Conservation (phyloP, 2,329 filamentous ascomycete species). For the Ophiosphaerella narmari region DNA sequence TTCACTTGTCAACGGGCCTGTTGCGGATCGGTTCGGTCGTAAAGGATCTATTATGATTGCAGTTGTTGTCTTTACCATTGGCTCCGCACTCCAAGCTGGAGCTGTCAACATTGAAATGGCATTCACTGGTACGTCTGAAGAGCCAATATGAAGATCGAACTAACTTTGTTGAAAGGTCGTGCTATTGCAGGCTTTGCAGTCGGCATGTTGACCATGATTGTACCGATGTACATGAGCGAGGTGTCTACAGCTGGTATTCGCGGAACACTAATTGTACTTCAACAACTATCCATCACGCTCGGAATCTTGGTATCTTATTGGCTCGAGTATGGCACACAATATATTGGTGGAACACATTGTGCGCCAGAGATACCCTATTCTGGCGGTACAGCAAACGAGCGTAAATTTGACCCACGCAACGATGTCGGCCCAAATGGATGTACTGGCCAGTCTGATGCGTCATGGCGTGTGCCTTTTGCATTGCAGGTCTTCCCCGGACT, state of each 20-base stretch:
- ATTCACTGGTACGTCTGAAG: constrained; percentile 14
- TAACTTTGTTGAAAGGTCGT: constrained; percentile 8
- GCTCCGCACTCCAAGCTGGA: constrained; percentile 24
- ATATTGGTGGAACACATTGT: constrained; percentile 45
- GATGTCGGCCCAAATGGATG: constrained; percentile 26
- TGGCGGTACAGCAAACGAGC: constrained; percentile 47
- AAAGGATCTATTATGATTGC: constrained; percentile 26
- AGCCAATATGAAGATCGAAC: not conserved
- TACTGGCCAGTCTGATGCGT: constrained; percentile 42
- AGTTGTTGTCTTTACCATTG: constrained; percentile 23
- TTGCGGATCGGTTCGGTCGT: constrained; percentile 25
- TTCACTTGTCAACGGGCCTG: constrained; percentile 28
- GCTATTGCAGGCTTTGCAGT: constrained; percentile 25
- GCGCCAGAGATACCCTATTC: constrained; percentile 54
- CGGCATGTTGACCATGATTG: constrained; percentile 29
- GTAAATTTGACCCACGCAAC: constrained; percentile 43
- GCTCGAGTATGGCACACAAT: constrained; percentile 27
- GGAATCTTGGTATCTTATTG: constrained; percentile 26
- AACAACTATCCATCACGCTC: constrained; percentile 25
- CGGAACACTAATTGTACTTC: constrained; percentile 27
- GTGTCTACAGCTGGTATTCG: constrained; percentile 22
- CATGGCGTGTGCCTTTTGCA: constrained; percentile 71
- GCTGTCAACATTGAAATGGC: constrained; percentile 23
- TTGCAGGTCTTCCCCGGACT: constrained; percentile 80
- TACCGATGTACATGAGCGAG: constrained; percentile 30